Conservation (phyloP, 202 grass and related monocot genomes). For the Saccharum hybrid region DNA sequence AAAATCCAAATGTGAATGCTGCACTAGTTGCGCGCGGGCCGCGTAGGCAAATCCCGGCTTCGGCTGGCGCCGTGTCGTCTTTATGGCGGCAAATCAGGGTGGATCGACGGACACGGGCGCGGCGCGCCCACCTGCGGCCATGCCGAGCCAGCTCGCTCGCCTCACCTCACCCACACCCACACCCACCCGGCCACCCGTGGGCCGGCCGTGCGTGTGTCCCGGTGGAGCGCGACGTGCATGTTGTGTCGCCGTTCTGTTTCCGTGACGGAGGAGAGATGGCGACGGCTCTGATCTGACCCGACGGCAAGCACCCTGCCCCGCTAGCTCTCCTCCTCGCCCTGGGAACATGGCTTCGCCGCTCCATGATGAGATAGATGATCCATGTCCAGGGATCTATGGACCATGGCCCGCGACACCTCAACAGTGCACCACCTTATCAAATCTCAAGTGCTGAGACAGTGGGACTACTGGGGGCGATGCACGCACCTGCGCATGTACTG, state of each 20-base stretch:
- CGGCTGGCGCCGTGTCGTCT: constrained; percentile 12
- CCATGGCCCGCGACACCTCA: neutral
- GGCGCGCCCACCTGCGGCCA: constrained; percentile 19
- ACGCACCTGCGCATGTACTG: constrained; percentile 11
- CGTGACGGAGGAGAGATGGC: neutral
- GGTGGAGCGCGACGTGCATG: constrained; percentile 10
- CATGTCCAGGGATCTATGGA: no score
- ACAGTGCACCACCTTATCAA: neutral
- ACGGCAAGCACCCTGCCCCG: neutral
- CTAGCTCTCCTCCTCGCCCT: neutral
- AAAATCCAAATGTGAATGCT: neutral
- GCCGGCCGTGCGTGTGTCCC: no score
- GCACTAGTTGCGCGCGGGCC: no score
- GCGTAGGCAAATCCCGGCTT: constrained; percentile 1
- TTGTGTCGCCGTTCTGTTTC: neutral
- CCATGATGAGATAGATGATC: neutral
- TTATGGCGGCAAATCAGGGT: neutral
- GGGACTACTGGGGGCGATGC: neutral
- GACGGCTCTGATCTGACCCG: constrained; percentile 2
- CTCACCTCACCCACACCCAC: neutral
- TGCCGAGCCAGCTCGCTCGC: constrained; percentile 13
- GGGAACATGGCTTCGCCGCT: neutral
- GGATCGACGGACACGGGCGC: neutral
- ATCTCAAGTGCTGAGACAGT: neutral
- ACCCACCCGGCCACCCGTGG: neutral